phyloP scores from a whole-genome alignment of 2,329 filamentous ascomycete species.

The Aspergillus oerlinghausenensis region DNA sequence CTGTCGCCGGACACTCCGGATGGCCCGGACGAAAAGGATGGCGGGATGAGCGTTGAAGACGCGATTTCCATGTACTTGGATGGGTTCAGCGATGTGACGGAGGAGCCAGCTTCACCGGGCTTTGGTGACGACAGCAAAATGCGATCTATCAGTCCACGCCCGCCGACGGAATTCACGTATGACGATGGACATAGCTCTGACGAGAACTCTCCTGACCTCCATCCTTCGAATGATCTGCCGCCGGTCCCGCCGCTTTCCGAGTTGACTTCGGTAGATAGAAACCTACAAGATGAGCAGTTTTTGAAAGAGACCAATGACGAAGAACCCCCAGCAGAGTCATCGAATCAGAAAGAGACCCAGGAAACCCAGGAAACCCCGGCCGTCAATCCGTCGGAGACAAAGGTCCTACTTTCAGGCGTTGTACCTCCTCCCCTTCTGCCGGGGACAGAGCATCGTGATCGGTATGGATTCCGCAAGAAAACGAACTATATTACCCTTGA shows the following conservation, averaged over 20 bases:
- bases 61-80: constrained; percentile 58
- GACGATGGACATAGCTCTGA: constrained; percentile 22
- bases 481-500: constrained; percentile 71
- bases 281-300: constrained; percentile 8
- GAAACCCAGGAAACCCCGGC: constrained; percentile 1
- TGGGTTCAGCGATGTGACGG: constrained; percentile 48
- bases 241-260: constrained; percentile 17
- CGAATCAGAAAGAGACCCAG: constrained; percentile 1
- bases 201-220: constrained; percentile 15
- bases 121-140: constrained; percentile 29
- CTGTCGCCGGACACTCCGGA: constrained; percentile 56
- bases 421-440: constrained; percentile 35
- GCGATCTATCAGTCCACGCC: constrained; percentile 23
- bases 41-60: constrained; percentile 56
- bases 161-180: constrained; percentile 23
- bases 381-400: constrained; percentile 12
- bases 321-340: neutral
- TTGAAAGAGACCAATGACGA: constrained; percentile 8
- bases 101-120: constrained; percentile 32
- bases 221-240: constrained; percentile 17
- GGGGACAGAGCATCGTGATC: constrained; percentile 55
- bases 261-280: constrained; percentile 8
- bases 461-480: constrained; percentile 88
- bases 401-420: constrained; percentile 30
- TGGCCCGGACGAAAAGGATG: constrained; percentile 55